Evolutionary conservation across 305 asterid genomes (phyloP).

Genomic region (Caryopteris hybrid): DNA sequence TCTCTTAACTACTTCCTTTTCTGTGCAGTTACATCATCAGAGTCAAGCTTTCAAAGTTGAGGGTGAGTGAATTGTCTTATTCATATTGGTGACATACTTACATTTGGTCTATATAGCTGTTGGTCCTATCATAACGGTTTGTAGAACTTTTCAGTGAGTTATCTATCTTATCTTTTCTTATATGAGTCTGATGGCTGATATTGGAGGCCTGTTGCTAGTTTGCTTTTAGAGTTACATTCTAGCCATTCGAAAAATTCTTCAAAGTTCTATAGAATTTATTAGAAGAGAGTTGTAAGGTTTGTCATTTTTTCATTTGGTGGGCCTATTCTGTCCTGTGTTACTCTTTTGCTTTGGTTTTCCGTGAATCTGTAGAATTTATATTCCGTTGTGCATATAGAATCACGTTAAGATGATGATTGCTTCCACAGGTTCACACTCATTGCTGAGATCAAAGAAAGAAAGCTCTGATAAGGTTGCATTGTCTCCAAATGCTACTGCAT

Average conservation of each 20-base stretch:
- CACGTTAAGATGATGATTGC: constrained; percentile 14
- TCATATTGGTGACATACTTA: constrained; percentile 3
- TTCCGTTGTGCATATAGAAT: neutral
- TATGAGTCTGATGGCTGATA: constrained; percentile 14
- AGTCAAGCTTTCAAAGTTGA: constrained; percentile 45
- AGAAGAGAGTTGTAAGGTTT: neutral
- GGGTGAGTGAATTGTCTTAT: constrained; percentile 46
- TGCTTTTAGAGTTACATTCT: neutral
- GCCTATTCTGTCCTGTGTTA: neutral
- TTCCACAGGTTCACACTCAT: constrained; percentile 42
- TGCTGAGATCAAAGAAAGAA: constrained; percentile 32
- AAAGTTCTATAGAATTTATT: neutral
- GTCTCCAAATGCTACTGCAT: constrained; percentile 64
- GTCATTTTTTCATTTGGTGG: neutral
- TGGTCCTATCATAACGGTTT: neutral
- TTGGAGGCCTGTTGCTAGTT: neutral
- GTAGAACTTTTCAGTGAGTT: constrained; percentile 7
- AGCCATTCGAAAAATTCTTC: neutral
- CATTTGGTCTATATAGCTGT: constrained; percentile 16
- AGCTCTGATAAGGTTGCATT: constrained; percentile 44
- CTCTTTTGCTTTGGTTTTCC: neutral
- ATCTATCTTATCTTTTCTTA: constrained; percentile 4
- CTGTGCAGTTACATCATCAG: constrained; percentile 44
- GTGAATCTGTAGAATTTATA: constrained; percentile 1
- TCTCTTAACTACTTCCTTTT: constrained; percentile 12